Evolutionary conservation across 306 rosid species (phyloP), one percentile per base, ranked within the genome.

Genomic region (Crataegus laevigata): DNA sequence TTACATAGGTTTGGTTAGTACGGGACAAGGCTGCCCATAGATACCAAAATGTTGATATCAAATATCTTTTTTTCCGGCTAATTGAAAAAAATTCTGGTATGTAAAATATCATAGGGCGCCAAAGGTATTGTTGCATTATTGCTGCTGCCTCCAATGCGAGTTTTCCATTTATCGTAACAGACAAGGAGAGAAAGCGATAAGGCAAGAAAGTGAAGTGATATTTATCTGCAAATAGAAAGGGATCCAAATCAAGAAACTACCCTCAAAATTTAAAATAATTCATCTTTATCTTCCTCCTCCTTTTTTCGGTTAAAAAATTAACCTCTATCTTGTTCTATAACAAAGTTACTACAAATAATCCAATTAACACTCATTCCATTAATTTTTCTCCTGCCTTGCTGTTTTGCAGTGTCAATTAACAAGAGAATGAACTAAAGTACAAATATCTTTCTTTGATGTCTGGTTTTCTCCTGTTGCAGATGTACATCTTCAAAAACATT

Each of bases 401-500:
- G 13, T 15, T 28, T 51, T 30, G 29, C 28, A 24, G 64, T 59
- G 32, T 24, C 25, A 22, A 59, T 59, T 24, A 59, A 24, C 28
- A 11, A 24, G 13, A 54, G n/a, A 25, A n/a, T 25, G 9, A 12
- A 8, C 29, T 62, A 62, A 61, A 62, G 43, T 45, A 42, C 52
- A 43, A 78, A 22, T 45, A 78, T 26, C 10, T 79, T 80, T 69
- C 72, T 29, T 18, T 9, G 61, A 25, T 32, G 72, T 28, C 80
- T 51, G 34, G 18, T 70, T 65, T 34, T 63, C 21, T 62, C 68
- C 0, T 70, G 36, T 8, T 58, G 78, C 24, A 19, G 78, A 79
- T 38, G 71, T 22, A 32, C 62, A n/a, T 79, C 82, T 25, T 74
- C 75, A 5, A 79, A 59, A 15, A 74, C 62, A 66, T 13, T 11